These are phyloP conservation scores for Candida fluviatilis DNA, from an alignment of 805 yeast species.

Conservation along the genomic window DNA sequence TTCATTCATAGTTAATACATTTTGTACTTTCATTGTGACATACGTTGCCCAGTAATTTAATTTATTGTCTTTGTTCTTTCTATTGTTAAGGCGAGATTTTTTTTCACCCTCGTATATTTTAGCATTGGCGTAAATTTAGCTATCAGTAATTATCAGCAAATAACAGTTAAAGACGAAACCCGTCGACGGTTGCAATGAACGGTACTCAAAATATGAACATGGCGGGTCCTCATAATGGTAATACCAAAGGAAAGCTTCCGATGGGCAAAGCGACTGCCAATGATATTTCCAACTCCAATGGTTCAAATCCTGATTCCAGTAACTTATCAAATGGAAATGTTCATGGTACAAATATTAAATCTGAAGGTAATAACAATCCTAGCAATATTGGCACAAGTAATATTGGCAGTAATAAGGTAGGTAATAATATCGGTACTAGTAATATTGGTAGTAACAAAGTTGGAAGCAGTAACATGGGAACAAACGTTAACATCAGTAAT, in stretches of 20 bases:
- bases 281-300: neutral
- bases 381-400: neutral
- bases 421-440: neutral
- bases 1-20: too few relatives aligned
- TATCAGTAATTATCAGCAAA: too few relatives aligned
- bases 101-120: neutral
- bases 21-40: neutral
- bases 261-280: neutral
- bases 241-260: neutral
- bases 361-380: neutral
- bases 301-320: neutral
- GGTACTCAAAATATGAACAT: slow-evolving; percentile 2
- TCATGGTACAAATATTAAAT: neutral
- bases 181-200: slow-evolving; percentile 1
- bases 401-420: neutral
- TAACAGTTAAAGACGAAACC: too few relatives aligned
- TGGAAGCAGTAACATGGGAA: too few relatives aligned
- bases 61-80: neutral
- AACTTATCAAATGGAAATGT: neutral
- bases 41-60: neutral
- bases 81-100: neutral
- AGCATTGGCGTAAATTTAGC: too few relatives aligned
- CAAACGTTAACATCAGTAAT: neutral
- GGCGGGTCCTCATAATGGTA: slow-evolving; percentile 1
- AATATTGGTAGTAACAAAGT: too few relatives aligned